Conservation (phyloP, 306 rosid genomes). For the Senna siamea region DNA sequence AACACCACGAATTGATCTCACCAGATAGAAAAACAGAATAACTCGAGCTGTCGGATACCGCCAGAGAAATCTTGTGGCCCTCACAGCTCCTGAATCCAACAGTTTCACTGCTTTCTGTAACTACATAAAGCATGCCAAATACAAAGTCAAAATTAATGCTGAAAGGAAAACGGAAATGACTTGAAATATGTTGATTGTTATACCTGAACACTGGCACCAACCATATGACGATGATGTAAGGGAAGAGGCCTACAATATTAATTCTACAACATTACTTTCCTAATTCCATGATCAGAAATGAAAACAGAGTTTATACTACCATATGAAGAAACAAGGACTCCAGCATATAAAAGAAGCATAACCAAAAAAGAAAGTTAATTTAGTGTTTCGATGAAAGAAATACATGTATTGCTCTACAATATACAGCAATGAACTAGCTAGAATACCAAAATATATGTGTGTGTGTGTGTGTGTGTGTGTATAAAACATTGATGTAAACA, state of each 20-base stretch:
- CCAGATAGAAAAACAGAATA: slow-evolving; percentile 79
- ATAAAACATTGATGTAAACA: slow-evolving; percentile 6
- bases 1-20: slow-evolving; percentile 42
- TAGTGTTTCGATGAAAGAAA: slow-evolving; percentile 18
- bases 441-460: slow-evolving; percentile 28
- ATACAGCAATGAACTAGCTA: slow-evolving; percentile 16
- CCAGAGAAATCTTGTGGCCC: slow-evolving; percentile 99
- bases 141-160: slow-evolving; percentile 30
- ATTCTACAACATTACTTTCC: slow-evolving; percentile 35
- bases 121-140: slow-evolving; percentile 55
- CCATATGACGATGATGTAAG: slow-evolving; percentile 91
- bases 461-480: too few species aligned
- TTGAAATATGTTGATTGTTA: slow-evolving; percentile 23
- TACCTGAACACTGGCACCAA: slow-evolving; percentile 87
- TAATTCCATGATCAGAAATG: slow-evolving; percentile 27
- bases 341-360: neutral
- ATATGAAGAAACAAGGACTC: slow-evolving; percentile 17
- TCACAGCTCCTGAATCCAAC: slow-evolving; percentile 88
- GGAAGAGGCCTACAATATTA: slow-evolving; percentile 80
- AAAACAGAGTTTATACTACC: slow-evolving; percentile 9
- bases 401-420: slow-evolving; percentile 16
- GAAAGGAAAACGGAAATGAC: slow-evolving; percentile 12
- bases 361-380: slow-evolving; percentile 8
- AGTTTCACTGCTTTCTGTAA: slow-evolving; percentile 90
- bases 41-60: slow-evolving; percentile 93